Percentiles rank a stretch among this genome's conserved stretches.
Conservation (phyloP, 108 stramenopile genomes). For the Conticribra guillardii region DNA sequence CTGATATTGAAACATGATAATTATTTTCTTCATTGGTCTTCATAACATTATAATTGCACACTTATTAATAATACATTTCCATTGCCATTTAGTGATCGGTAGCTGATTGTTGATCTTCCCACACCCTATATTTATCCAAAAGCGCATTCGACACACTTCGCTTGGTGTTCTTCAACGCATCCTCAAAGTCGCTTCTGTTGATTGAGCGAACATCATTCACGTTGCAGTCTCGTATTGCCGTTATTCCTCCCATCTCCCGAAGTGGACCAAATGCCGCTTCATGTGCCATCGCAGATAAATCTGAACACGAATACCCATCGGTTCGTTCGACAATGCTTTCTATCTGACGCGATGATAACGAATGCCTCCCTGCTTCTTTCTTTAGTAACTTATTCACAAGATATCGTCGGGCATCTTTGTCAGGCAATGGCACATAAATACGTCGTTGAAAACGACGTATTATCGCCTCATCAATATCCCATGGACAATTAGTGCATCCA, state of each 20-base stretch:
- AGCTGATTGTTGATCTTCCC: slow-evolving; percentile 54
- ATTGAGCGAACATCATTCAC: slow-evolving; percentile 59
- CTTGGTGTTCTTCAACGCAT: slow-evolving; percentile 53
- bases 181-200: slow-evolving; percentile 56
- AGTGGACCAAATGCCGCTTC: slow-evolving; percentile 59
- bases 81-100: not conserved
- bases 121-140: slow-evolving; percentile 53
- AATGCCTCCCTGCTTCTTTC: slow-evolving; percentile 50
- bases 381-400: slow-evolving; percentile 53
- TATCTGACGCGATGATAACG: slow-evolving; percentile 19
- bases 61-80: no score
- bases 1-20: no score
- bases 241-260: slow-evolving; percentile 50
- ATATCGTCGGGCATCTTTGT: slow-evolving; percentile 56
- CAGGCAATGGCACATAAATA: slow-evolving; percentile 93
- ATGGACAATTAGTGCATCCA: slow-evolving; percentile 94
- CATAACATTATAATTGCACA: no score
- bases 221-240: slow-evolving; percentile 49
- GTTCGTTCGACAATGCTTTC: slow-evolving; percentile 44
- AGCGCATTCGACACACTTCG: slow-evolving; percentile 53
- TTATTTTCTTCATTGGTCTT: no score
- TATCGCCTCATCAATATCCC: slow-evolving; percentile 93
- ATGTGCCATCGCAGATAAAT: slow-evolving; percentile 68
- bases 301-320: slow-evolving; percentile 68
- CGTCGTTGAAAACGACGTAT: slow-evolving; percentile 90